Percentiles rank a stretch among this genome's conserved stretches.
phyloP scores from a whole-genome alignment of 192 early-diverging fungal genomes.

The Backusella circina region DNA sequence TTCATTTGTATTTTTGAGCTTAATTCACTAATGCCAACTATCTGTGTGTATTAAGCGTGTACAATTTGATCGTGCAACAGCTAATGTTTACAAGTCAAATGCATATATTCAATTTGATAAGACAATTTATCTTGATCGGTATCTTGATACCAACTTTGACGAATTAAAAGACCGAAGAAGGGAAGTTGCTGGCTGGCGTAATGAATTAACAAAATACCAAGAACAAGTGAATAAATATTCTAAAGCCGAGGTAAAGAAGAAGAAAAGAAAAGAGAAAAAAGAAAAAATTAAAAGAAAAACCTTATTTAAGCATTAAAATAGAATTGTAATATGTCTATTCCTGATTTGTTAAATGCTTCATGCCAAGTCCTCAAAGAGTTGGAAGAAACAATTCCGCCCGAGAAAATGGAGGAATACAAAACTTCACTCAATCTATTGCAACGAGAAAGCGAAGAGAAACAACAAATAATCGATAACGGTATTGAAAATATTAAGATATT shows the following conservation, averaged over 20 bases:
- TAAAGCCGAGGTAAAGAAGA: conserved; percentile 11
- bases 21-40: neutral
- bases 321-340: conserved; percentile 17
- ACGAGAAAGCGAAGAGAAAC: conserved; percentile 4
- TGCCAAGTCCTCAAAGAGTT: conserved; percentile 17
- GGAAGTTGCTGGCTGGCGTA: conserved; percentile 23
- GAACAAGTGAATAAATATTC: conserved; percentile 24
- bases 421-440: conserved; percentile 10
- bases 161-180: conserved; percentile 14
- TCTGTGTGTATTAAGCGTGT: conserved; percentile 40
- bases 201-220: conserved; percentile 29
- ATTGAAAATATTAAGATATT: neutral
- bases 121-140: conserved; percentile 58
- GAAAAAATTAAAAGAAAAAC: neutral
- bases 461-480: conserved; percentile 8
- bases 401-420: neutral
- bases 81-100: conserved; percentile 65
- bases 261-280: neutral
- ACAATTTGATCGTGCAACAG: conserved; percentile 57
- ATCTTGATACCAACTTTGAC: conserved; percentile 38
- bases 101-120: conserved; percentile 61
- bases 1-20: neutral
- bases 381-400: neutral
- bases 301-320: neutral
- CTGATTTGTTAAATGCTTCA: conserved; percentile 32